Evolutionary conservation across 169 alveolate species (phyloP).

Genomic region (Cryptosporidium parvum): DNA sequence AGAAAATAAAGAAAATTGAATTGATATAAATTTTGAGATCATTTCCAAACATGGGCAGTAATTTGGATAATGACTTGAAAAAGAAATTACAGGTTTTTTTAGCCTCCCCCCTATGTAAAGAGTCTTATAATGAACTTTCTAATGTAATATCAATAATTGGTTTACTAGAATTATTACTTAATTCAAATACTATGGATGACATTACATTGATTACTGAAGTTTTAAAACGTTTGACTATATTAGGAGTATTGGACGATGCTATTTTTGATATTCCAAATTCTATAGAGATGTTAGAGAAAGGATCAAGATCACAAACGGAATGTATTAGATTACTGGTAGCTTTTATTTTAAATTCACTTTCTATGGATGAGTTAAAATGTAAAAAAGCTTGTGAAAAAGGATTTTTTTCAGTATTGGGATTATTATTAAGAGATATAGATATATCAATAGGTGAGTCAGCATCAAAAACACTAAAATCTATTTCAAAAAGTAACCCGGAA

Average conservation of each 20-base stretch:
- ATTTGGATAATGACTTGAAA: background rate
- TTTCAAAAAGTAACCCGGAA: conserved; percentile 35
- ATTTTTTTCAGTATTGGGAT: conserved; percentile 13
- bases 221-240: conserved; percentile 34
- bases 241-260: conserved; percentile 38
- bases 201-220: conserved; percentile 21
- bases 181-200: conserved; percentile 17
- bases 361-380: background rate
- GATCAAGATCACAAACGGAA: conserved; percentile 4
- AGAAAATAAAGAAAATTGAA: background rate
- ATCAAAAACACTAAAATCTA: conserved; percentile 19
- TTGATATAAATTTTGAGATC: background rate
- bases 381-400: conserved; percentile 58
- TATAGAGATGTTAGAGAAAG: conserved; percentile 24
- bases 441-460: conserved; percentile 68
- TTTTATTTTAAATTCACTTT: conserved; percentile 16
- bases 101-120: conserved; percentile 59
- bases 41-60: conserved; percentile 3
- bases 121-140: conserved; percentile 27
- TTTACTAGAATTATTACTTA: background rate
- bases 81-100: conserved; percentile 4
- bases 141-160: conserved; percentile 7
- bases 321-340: conserved; percentile 34
- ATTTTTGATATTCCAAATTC: conserved; percentile 10
- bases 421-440: conserved; percentile 29